Conservation (phyloP, 352 stramenopile species). For the Globisporangium acanthophoron region DNA sequence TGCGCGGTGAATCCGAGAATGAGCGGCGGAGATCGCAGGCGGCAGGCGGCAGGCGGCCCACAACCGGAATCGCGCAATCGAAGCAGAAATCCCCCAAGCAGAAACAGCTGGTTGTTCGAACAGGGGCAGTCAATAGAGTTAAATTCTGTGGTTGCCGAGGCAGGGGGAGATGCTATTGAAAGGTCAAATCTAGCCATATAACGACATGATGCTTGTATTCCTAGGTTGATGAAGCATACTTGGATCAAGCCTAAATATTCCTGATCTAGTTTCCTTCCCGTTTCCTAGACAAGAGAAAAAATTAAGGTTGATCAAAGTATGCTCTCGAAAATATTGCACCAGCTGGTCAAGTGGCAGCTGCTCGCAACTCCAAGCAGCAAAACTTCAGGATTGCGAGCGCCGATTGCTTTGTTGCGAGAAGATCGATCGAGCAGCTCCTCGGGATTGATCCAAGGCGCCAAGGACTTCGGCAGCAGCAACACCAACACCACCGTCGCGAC, state of each 20-base stretch:
- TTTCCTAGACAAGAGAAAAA: not conserved
- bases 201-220: no score
- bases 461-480: not conserved
- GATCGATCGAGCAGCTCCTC: no score
- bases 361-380: not conserved
- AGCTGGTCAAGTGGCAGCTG: not conserved
- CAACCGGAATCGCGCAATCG: not conserved
- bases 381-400: not conserved
- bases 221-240: not conserved
- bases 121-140: no score
- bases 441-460: no score
- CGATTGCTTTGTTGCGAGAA: not conserved
- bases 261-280: not conserved
- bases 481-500: not conserved
- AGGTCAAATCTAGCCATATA: no score
- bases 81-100: not conserved
- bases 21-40: slow-evolving; percentile 2
- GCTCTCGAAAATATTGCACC: not conserved
- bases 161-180: no score
- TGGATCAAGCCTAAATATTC: not conserved
- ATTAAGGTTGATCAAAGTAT: not conserved
- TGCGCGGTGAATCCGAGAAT: slow-evolving; percentile 46
- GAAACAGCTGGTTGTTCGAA: not conserved
- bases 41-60: not conserved
- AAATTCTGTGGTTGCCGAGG: no score